Evolutionary conservation across 78 protist genomes (phyloP), one percentile per base, ranked within the genome.

Genomic region (Cavenderia fasciculata): DNA sequence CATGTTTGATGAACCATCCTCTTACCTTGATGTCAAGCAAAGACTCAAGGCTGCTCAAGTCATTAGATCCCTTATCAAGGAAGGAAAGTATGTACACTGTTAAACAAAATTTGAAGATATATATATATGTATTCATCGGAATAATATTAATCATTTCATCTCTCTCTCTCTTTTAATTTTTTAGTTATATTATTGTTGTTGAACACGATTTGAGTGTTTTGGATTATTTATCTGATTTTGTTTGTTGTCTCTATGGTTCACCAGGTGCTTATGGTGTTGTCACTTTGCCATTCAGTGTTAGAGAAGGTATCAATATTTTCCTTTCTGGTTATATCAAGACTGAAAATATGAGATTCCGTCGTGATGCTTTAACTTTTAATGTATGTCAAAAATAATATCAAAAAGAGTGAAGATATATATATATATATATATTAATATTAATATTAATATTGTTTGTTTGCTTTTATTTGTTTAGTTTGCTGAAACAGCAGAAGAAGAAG

Each of bases 191-290:
- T 51, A 96, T 99, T 33, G 97, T 89, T 34, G 99, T 99, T 6
- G 99, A 99, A 97, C 99, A 99, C 96, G 99, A 99, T 95, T 94
- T 99, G 43, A 7, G 96, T 31, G 98, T 99, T 23, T 87, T 99
- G 44, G 99, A 99, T 92, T 99, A 99, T 96, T 96, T 99, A 44
- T 97, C 99, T 27, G 99, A 99, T 93, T 99, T 94, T 63, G 95
- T 99, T 61, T 99, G 99, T 96, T 65, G 79, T 44, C 96, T 99
- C 27, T 99, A 99, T 88, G 99, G 99, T 16, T 29, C 49, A 66
- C 99, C 99, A 47, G 99, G 99, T 40, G 99, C 99, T 5, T 99
- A 99, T 95, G 99, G 99, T 47, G 99, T 99, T 41, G 99, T 99
- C 23, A 98, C 99, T 25, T 74, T 98, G 94, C 99, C 99, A 52